A percentile compares a stretch with the other conserved stretches of the same genome.
Conservation (phyloP, 306 rosid species). For the Urtica urens region DNA sequence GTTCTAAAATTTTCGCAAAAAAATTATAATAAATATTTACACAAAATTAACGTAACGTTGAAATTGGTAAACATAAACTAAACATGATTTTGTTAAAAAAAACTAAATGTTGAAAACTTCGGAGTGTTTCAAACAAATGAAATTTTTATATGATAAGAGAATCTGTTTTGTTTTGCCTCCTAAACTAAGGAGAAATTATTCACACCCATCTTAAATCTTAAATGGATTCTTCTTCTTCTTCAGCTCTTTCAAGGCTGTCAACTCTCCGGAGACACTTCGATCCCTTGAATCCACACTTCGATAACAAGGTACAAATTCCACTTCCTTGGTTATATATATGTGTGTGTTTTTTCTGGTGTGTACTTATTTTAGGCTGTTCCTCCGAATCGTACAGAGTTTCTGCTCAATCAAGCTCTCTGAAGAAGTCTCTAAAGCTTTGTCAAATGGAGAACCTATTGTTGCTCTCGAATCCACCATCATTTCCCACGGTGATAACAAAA, state of each 20-base stretch:
- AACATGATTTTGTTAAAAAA: too few species aligned
- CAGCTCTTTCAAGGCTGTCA: conserved; percentile 39
- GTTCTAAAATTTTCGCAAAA: too few species aligned
- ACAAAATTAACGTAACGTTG: too few species aligned
- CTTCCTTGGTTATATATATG: not conserved
- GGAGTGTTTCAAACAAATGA: too few species aligned
- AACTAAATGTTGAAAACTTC: too few species aligned
- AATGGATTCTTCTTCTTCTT: conserved; percentile 11
- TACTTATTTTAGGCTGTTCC: not conserved
- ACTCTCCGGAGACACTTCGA: conserved; percentile 48
- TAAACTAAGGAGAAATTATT: too few species aligned
- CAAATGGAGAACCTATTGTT: conserved; percentile 56
- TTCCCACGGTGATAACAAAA: conserved; percentile 49
- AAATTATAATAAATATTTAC: too few species aligned
- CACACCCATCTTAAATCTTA: too few species aligned
- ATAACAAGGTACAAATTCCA: conserved; percentile 12
- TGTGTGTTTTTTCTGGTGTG: not conserved
- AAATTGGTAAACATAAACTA: too few species aligned
- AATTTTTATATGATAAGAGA: too few species aligned
- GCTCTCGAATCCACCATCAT: conserved; percentile 92
- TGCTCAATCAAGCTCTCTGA: conserved; percentile 48
- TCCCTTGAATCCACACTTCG: conserved; percentile 8
- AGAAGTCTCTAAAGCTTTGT: conserved; percentile 71
- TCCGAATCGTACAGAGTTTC: conserved; percentile 9
- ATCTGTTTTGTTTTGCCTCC: too few species aligned